Evolutionary conservation across 352 stramenopile genomes (phyloP).

Genomic region (Peronospora destructor): DNA sequence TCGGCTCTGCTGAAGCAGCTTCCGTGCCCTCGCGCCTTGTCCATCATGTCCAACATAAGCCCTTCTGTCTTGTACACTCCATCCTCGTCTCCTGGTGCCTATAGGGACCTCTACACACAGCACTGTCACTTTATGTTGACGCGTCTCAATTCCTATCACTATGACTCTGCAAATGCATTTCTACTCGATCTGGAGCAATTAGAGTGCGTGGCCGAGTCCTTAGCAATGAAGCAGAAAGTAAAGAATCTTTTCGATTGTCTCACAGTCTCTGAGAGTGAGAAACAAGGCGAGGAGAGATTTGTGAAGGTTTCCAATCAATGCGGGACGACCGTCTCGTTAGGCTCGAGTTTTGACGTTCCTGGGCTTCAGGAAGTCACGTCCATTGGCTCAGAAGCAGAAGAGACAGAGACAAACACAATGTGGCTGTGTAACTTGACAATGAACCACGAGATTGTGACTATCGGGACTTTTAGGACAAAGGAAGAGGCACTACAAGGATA

Average conservation of each 20-base stretch:
- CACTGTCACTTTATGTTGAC: slow-evolving; percentile 39
- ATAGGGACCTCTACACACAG: slow-evolving; percentile 15
- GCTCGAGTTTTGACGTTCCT: slow-evolving; percentile 26
- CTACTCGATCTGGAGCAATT: slow-evolving; percentile 45
- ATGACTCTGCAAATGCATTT: slow-evolving; percentile 46
- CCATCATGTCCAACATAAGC: background rate
- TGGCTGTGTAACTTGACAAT: slow-evolving; percentile 58
- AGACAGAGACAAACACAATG: slow-evolving; percentile 6
- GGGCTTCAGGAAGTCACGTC: slow-evolving; percentile 33
- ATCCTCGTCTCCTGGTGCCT: background rate
- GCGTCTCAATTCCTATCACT: slow-evolving; percentile 61
- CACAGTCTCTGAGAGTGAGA: slow-evolving; percentile 10
- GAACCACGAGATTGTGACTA: slow-evolving; percentile 32
- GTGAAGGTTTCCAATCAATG: slow-evolving; percentile 17
- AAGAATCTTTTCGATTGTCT: slow-evolving; percentile 9
- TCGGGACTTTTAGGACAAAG: slow-evolving; percentile 29
- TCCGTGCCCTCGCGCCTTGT: slow-evolving; percentile 15
- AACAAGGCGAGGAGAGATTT: slow-evolving; percentile 10
- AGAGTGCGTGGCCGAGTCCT: slow-evolving; percentile 17
- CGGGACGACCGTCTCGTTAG: slow-evolving; percentile 26
- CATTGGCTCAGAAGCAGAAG: background rate
- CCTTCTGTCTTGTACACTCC: background rate
- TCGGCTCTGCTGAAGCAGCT: slow-evolving; percentile 52
- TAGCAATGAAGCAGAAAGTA: slow-evolving; percentile 11
- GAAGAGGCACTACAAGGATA: slow-evolving; percentile 44